Evolutionary conservation across 2,329 filamentous ascomycete genomes (phyloP), one percentile per base, ranked within the genome.

Genomic region (Fusarium duplospermum): DNA sequence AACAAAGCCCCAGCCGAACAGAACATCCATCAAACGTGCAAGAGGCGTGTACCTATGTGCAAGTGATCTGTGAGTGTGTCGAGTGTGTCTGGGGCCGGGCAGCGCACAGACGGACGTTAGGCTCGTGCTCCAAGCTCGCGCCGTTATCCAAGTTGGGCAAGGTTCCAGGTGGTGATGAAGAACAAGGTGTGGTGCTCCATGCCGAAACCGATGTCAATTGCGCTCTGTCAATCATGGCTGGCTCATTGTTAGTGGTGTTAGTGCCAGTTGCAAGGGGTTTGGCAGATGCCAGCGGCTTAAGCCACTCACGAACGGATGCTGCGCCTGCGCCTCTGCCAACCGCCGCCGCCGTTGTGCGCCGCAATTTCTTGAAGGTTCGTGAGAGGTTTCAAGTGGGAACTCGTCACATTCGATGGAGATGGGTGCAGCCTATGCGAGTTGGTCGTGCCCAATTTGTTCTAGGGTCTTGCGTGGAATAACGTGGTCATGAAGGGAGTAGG

Each of bases 101-200:
- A 47, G 54, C 70, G 76, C 76, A 77, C 76, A 77, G 76, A 77
- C 76, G 40, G 52, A 67, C 60, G 58, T 66, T 68, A 66, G 76
- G 74, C 76, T 77, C 64, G 72, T 76, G 71, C 72, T 69, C 50
- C 36, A 62, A 64, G 57, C 58, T 75, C 56, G 67, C 70, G 62
- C 74, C 62, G 66, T 77, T 71, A 62, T 68, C 72, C 62, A 56
- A 77, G 67, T 71, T 54, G 68, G 74, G 76, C 64, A 77, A 77
- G 66, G 68, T 63, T 59, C 63, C 65, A 73, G 64, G 74, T 58
- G 71, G 50, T 52, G 72, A 70, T 67, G 45, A 52, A 38, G 56
- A 72, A 64, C 60, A 66, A 72, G 56, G 69, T 73, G 60, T 73
- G 72, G 64, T 60, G 24, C 45, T 35, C 57, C 47, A 71, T 52